Percentiles rank a stretch among this genome's conserved stretches.
phyloP scores from a whole-genome alignment of 2,329 filamentous ascomycete species.

The Colletotrichum sp. region DNA sequence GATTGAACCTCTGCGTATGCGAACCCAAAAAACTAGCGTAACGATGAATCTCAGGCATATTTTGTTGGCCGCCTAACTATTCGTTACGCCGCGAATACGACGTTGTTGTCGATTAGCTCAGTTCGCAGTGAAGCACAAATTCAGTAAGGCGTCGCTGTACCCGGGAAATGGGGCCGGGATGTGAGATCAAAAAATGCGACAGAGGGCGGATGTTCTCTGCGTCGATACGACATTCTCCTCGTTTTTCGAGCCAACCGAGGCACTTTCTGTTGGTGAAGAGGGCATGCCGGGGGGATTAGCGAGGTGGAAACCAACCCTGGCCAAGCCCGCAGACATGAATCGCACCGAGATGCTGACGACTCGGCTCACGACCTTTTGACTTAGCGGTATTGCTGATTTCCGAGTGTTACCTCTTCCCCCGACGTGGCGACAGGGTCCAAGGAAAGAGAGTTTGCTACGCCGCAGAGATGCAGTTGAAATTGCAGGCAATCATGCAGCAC shows the following conservation, averaged over 20 bases:
- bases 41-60: neutral
- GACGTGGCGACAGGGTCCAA: neutral
- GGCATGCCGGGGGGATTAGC: neutral
- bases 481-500: neutral
- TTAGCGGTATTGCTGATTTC: slow-evolving; percentile 1
- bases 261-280: neutral
- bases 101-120: neutral
- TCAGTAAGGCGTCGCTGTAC: neutral
- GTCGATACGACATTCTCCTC: neutral
- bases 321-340: neutral
- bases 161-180: neutral
- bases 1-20: neutral
- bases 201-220: neutral
- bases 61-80: neutral
- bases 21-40: neutral
- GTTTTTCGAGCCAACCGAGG: neutral
- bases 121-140: neutral
- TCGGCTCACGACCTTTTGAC: neutral
- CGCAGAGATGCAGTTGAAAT: neutral
- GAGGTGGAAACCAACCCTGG: neutral
- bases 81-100: neutral
- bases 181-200: neutral
- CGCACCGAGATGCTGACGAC: neutral
- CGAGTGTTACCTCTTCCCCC: neutral
- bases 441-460: neutral